A percentile compares a stretch with the other conserved stretches of the same genome.
phyloP scores from a whole-genome alignment of 192 early-diverging fungal species.

The Thamnidium elegans region DNA sequence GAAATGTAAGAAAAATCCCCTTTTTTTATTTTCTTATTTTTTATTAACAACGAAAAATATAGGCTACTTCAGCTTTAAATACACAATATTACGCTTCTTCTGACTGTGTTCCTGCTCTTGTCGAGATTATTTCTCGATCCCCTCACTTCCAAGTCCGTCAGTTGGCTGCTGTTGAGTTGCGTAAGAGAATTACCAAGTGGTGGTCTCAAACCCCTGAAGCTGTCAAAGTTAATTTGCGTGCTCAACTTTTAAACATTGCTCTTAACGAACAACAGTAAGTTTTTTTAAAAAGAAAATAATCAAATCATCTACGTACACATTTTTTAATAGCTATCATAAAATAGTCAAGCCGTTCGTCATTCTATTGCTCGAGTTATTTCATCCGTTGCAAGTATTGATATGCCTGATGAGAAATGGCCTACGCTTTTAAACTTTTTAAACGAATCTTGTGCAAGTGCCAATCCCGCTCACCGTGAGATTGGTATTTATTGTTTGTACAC shows the following conservation, averaged over 20 bases:
- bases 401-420: slow-evolving; percentile 74
- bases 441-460: slow-evolving; percentile 72
- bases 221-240: slow-evolving; percentile 59
- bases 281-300: background rate
- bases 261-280: slow-evolving; percentile 70
- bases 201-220: slow-evolving; percentile 68
- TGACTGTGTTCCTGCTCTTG: slow-evolving; percentile 78
- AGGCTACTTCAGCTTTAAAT: slow-evolving; percentile 74
- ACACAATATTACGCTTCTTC: slow-evolving; percentile 68
- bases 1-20: slow-evolving; percentile 27
- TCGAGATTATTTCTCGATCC: slow-evolving; percentile 66
- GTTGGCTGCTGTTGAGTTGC: slow-evolving; percentile 85
- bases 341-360: slow-evolving; percentile 69
- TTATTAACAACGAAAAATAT: background rate
- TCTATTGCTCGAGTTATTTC: slow-evolving; percentile 85
- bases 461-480: slow-evolving; percentile 76
- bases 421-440: slow-evolving; percentile 79
- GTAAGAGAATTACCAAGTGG: slow-evolving; percentile 75
- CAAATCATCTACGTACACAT: background rate
- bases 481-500: slow-evolving; percentile 84
- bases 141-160: slow-evolving; percentile 74
- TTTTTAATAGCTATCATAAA: slow-evolving; percentile 12
- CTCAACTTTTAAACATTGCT: slow-evolving; percentile 66
- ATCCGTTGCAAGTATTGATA: slow-evolving; percentile 78
- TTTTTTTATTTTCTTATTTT: background rate